Evolutionary conservation across 192 early-diverging fungal genomes (phyloP).

Genomic region (Backusella mclennaniae): DNA sequence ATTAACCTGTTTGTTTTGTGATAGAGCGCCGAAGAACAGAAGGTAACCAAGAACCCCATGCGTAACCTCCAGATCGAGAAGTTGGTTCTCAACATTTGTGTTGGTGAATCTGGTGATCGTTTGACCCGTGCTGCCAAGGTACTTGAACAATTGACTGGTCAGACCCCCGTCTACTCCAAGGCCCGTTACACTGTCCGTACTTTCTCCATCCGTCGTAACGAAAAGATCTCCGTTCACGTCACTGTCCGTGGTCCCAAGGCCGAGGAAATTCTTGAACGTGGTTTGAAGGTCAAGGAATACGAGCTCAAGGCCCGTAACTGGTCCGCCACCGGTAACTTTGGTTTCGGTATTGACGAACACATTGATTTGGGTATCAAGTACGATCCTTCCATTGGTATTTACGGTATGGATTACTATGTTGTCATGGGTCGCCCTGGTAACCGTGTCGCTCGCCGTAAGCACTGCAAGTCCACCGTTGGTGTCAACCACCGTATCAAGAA

Average conservation of each 20-base stretch:
- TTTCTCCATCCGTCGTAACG: slow-evolving; percentile 99
- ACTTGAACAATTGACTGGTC: slow-evolving; percentile 99
- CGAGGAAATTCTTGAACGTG: slow-evolving; percentile 98
- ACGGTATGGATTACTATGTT: slow-evolving; percentile 70
- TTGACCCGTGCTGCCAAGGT: slow-evolving; percentile 99
- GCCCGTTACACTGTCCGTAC: slow-evolving; percentile 99
- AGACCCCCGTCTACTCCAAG: slow-evolving; percentile 99
- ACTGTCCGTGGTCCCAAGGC: slow-evolving; percentile 89
- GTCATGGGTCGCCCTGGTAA: slow-evolving; percentile 97
- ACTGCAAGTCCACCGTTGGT: slow-evolving; percentile 80
- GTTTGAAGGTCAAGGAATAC: slow-evolving; percentile 99
- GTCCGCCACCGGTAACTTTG: slow-evolving; percentile 98
- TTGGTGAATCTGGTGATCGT: slow-evolving; percentile 99
- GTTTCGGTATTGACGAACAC: slow-evolving; percentile 99
- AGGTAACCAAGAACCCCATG: slow-evolving; percentile 76
- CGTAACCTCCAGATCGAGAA: slow-evolving; percentile 97
- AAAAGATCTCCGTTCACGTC: slow-evolving; percentile 99
- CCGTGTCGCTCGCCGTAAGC: slow-evolving; percentile 94
- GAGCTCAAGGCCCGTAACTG: slow-evolving; percentile 95
- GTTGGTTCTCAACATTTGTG: slow-evolving; percentile 99
- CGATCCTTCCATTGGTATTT: slow-evolving; percentile 98
- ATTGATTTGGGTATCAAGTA: slow-evolving; percentile 99
- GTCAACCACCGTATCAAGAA: slow-evolving; percentile 89
- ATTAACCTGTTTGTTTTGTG: neutral
- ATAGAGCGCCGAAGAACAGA: slow-evolving; percentile 53